Conservation (phyloP, 2,329 filamentous ascomycete genomes). For the Fusarium brevicatenulatum region DNA sequence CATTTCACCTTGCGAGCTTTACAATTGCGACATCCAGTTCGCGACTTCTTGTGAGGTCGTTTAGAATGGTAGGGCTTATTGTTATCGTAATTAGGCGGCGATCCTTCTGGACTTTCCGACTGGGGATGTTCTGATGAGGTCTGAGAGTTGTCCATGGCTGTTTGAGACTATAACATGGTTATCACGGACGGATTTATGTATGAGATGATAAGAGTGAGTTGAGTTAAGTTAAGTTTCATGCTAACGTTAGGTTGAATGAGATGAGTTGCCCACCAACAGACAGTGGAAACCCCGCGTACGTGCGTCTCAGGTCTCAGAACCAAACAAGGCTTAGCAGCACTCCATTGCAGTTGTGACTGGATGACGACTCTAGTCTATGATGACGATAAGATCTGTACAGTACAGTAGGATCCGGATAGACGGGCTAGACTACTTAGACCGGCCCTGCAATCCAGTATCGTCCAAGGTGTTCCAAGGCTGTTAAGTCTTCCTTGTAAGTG, state of each 20-base stretch:
- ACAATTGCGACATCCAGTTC: conserved; percentile 64
- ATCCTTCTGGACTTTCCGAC: conserved; percentile 23
- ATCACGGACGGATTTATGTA: background rate
- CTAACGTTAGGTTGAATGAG: background rate
- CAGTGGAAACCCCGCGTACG: conserved; percentile 25
- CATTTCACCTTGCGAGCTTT: conserved; percentile 59
- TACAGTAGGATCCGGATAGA: background rate
- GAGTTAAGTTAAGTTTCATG: background rate
- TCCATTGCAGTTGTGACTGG: conserved; percentile 23
- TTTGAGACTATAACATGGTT: conserved; percentile 6
- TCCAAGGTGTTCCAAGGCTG: background rate
- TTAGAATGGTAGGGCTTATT: conserved; percentile 54
- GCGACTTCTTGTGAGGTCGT: conserved; percentile 65
- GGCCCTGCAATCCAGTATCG: background rate
- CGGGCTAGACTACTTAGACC: background rate
- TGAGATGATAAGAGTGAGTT: background rate
- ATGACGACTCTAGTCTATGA: conserved; percentile 26
- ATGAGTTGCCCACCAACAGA: background rate
- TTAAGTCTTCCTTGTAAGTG: background rate
- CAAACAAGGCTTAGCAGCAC: conserved; percentile 26
- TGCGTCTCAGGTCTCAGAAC: conserved; percentile 1
- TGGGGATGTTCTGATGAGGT: conserved; percentile 6
- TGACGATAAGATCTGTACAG: conserved; percentile 8
- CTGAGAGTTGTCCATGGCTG: conserved; percentile 20
- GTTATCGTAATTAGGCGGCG: conserved; percentile 16